Evolutionary conservation across 2,329 filamentous ascomycete species (phyloP).

Genomic region (Dactylellina haptotyla): DNA sequence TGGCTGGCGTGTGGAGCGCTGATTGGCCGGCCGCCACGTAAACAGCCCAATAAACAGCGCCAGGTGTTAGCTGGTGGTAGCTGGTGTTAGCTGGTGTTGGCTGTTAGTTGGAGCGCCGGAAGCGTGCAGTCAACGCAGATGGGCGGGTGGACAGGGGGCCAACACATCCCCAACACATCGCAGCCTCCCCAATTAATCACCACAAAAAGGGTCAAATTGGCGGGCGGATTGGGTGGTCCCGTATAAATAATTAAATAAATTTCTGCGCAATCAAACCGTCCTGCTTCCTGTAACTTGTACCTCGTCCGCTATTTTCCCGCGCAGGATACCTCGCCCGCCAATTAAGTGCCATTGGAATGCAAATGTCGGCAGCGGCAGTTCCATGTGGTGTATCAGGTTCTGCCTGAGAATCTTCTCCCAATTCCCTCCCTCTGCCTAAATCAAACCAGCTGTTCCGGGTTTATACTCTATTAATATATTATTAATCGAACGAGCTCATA

Average conservation of each 20-base stretch:
- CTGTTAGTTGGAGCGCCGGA: too few species aligned
- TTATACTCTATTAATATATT: not conserved
- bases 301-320: too few species aligned
- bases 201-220: not conserved
- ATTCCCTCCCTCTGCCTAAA: slow-evolving; percentile 6
- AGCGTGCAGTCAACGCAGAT: slow-evolving; percentile 18
- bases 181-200: slow-evolving; percentile 34
- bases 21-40: slow-evolving; percentile 53
- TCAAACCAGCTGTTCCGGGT: not conserved
- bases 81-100: too few species aligned
- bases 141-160: not conserved
- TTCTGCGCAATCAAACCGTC: too few species aligned
- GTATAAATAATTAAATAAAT: too few species aligned
- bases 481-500: too few species aligned
- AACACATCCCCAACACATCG: slow-evolving; percentile 29
- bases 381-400: slow-evolving; percentile 7
- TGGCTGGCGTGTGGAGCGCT: too few species aligned
- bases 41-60: slow-evolving; percentile 45
- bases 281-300: too few species aligned
- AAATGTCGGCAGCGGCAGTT: not conserved
- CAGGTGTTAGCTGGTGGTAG: slow-evolving; percentile 19
- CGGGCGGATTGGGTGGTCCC: not conserved
- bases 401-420: not conserved
- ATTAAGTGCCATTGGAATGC: too few species aligned
- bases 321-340: too few species aligned